Conservation (phyloP, 2,329 filamentous ascomycete genomes). For the Hirsutella thompsonii region DNA sequence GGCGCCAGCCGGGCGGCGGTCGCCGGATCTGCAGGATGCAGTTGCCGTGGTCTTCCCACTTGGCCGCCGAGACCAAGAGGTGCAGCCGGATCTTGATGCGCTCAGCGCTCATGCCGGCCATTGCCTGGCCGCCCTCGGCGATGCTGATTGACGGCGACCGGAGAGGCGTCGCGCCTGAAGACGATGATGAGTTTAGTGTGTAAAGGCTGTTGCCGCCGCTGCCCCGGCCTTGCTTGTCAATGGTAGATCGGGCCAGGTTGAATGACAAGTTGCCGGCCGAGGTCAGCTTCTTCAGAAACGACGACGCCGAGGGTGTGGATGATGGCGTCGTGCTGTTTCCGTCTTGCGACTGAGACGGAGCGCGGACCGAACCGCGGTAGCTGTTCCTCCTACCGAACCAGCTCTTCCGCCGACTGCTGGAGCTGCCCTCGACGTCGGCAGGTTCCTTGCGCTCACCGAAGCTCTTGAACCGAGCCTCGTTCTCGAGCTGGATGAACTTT, state of each 20-base stretch:
- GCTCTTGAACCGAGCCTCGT: slow-evolving; percentile 57
- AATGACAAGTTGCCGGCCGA: slow-evolving; percentile 58
- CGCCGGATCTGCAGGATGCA: slow-evolving; percentile 72
- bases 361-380: slow-evolving; percentile 48
- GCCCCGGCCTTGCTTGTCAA: slow-evolving; percentile 42
- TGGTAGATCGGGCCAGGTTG: slow-evolving; percentile 69
- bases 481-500: slow-evolving; percentile 61
- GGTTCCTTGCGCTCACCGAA: slow-evolving; percentile 46
- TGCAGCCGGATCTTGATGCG: slow-evolving; percentile 84
- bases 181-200: slow-evolving; percentile 43
- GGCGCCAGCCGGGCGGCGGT: slow-evolving; percentile 49
- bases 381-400: slow-evolving; percentile 54
- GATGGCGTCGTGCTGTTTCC: slow-evolving; percentile 54
- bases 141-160: slow-evolving; percentile 46
- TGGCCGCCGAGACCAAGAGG: slow-evolving; percentile 58
- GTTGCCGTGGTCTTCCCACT: slow-evolving; percentile 87
- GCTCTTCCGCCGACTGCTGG: slow-evolving; percentile 33
- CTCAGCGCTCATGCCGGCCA: slow-evolving; percentile 47
- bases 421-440: slow-evolving; percentile 34
- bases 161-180: slow-evolving; percentile 31
- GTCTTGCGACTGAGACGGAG: slow-evolving; percentile 56
- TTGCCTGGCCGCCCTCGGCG: slow-evolving; percentile 34
- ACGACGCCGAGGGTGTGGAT: slow-evolving; percentile 55
- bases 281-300: slow-evolving; percentile 70
- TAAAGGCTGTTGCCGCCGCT: slow-evolving; percentile 47